These are phyloP conservation scores for Lachancea mirantina DNA, from an alignment of 805 yeast genomes.

Conservation along the genomic window DNA sequence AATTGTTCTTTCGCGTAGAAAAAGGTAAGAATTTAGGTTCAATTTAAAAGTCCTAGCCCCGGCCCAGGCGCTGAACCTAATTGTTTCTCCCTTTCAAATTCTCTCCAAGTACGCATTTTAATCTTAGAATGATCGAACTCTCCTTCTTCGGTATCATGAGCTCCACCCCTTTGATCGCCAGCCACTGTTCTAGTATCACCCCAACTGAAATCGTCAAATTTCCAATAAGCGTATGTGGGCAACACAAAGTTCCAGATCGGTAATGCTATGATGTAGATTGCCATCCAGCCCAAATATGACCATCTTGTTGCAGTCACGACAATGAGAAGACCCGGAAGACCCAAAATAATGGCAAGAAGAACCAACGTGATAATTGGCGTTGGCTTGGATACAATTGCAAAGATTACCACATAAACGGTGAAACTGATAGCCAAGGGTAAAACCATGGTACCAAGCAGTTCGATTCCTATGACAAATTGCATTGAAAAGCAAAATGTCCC, in stretches of 20 bases:
- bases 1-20: no score
- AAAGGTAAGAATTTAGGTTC: no score
- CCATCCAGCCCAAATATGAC: constrained; percentile 71
- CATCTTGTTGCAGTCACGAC: constrained; percentile 71
- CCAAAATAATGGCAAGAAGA: constrained; percentile 70
- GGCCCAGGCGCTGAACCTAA: no score
- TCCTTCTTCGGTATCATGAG: constrained; percentile 67
- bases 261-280: constrained; percentile 66
- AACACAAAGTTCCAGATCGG: constrained; percentile 93
- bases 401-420: constrained; percentile 69
- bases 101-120: constrained; percentile 91
- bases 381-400: constrained; percentile 63
- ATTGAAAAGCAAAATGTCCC: constrained; percentile 92
- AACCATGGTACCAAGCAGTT: constrained; percentile 79
- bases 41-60: no score
- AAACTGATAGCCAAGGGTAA: constrained; percentile 83
- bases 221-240: constrained; percentile 87
- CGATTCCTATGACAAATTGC: constrained; percentile 85
- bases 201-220: constrained; percentile 94
- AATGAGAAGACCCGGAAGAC: constrained; percentile 77
- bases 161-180: constrained; percentile 48
- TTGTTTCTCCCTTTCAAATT: constrained; percentile 62
- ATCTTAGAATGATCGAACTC: constrained; percentile 87
- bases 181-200: constrained; percentile 85
- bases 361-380: constrained; percentile 73